Evolutionary conservation across 352 stramenopile species (phyloP).

Genomic region (Aphanomyces stellatus): DNA sequence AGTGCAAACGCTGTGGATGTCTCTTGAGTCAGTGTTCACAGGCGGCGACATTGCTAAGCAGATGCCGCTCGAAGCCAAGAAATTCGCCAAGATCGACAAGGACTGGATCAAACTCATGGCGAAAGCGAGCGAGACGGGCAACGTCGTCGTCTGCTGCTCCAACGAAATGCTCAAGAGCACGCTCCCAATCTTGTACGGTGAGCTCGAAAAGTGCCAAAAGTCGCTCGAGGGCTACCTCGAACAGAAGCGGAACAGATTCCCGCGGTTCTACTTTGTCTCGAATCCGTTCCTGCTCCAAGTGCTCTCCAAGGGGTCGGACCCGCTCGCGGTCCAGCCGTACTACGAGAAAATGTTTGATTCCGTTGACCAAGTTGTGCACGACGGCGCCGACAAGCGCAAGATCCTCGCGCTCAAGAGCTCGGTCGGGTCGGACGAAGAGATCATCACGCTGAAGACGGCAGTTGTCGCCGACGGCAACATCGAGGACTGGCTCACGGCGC

Average conservation of each 20-base stretch:
- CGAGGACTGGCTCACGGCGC: constrained; percentile 65
- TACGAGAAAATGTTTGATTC: constrained; percentile 86
- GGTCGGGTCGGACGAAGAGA: constrained; percentile 60
- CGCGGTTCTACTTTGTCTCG: constrained; percentile 89
- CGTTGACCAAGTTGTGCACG: constrained; percentile 68
- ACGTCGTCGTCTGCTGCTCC: constrained; percentile 68
- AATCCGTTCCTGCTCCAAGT: constrained; percentile 87
- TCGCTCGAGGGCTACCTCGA: constrained; percentile 86
- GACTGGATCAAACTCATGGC: constrained; percentile 88
- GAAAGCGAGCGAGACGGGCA: constrained; percentile 64
- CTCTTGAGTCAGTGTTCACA: constrained; percentile 87
- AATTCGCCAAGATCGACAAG: constrained; percentile 90
- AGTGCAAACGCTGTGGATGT: constrained; percentile 87
- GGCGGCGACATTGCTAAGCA: constrained; percentile 89
- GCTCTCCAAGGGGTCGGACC: constrained; percentile 77
- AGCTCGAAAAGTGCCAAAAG: constrained; percentile 90
- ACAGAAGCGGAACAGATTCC: constrained; percentile 87
- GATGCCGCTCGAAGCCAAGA: constrained; percentile 88
- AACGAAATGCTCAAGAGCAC: constrained; percentile 80
- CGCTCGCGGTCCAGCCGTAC: constrained; percentile 66
- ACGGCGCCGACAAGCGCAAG: constrained; percentile 42
- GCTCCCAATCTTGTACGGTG: constrained; percentile 78
- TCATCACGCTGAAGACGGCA: constrained; percentile 43
- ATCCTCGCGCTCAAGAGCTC: constrained; percentile 75
- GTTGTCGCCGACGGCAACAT: constrained; percentile 70